Percentiles rank a stretch among this genome's conserved stretches.
Conservation (phyloP, 108 stramenopile species). For the Nannochloropsis oceanica region DNA sequence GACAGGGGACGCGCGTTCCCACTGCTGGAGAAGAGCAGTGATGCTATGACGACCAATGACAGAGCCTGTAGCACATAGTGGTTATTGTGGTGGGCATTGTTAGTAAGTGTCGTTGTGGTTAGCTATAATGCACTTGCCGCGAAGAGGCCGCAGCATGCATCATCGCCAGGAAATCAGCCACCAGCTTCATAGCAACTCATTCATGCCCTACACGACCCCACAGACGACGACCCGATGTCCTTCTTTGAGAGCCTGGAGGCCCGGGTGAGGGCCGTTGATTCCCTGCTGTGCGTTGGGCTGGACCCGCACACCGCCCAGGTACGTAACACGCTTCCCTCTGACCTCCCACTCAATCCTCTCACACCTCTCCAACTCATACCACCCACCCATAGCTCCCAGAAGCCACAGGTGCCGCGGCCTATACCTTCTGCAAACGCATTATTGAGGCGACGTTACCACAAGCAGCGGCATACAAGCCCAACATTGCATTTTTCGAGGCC, state of each 20-base stretch:
- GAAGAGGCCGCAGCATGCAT: no score
- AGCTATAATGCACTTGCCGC: no score
- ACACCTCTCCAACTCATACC: background rate
- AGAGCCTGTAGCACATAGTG: no score
- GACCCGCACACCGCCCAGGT: conserved; percentile 76
- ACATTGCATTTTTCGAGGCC: conserved; percentile 96
- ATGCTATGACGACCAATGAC: no score
- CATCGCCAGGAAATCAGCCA: no score
- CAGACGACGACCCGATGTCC: background rate
- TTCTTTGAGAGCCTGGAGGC: conserved; percentile 26
- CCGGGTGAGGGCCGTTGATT: conserved; percentile 47
- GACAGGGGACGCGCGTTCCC: no score
- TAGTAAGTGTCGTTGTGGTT: no score
- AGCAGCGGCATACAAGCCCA: conserved; percentile 89
- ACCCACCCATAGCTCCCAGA: conserved; percentile 12
- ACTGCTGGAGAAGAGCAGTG: no score
- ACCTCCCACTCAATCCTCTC: background rate
- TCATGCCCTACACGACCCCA: background rate
- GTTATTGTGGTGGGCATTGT: no score
- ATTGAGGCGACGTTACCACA: conserved; percentile 58
- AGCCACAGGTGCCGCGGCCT: conserved; percentile 47
- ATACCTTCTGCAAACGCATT: conserved; percentile 67
- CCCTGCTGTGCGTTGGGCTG: conserved; percentile 85
- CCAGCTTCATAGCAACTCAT: no score
- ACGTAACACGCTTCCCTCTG: background rate